Evolutionary conservation across 345 rosid species (phyloP).

Genomic region (Turritis glabra): DNA sequence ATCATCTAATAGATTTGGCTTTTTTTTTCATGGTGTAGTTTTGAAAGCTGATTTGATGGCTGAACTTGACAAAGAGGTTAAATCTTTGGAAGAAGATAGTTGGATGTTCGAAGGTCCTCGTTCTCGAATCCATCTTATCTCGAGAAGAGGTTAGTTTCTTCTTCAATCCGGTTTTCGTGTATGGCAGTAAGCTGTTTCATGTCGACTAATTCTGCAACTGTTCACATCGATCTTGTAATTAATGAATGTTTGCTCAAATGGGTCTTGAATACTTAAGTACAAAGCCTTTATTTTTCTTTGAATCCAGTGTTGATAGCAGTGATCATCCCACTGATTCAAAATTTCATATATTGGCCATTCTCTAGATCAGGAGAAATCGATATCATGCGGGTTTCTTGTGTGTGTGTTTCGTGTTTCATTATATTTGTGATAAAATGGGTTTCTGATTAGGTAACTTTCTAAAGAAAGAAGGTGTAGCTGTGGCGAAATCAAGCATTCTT

Average conservation of each 20-base stretch:
- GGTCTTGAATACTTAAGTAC: background rate
- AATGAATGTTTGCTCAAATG: background rate
- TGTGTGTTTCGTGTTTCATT: background rate
- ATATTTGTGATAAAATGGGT: background rate
- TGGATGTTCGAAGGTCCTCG: slow-evolving; percentile 97
- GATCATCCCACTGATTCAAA: background rate
- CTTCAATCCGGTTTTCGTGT: background rate
- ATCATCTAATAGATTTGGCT: slow-evolving; percentile 6
- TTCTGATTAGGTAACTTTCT: slow-evolving; percentile 32
- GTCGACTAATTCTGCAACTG: background rate
- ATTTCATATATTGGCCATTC: background rate
- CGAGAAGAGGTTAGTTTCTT: slow-evolving; percentile 61
- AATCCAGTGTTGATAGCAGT: background rate
- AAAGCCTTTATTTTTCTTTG: background rate
- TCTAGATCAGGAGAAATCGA: background rate
- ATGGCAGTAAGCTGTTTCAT: background rate
- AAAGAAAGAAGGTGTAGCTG: slow-evolving; percentile 19
- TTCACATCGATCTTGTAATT: background rate
- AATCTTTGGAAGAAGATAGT: slow-evolving; percentile 84
- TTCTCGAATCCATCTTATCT: slow-evolving; percentile 72
- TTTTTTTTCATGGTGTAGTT: slow-evolving; percentile 46
- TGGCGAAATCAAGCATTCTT: slow-evolving; percentile 15
- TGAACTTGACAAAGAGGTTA: slow-evolving; percentile 75
- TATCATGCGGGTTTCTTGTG: background rate
- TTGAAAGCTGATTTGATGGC: slow-evolving; percentile 77